A percentile compares a stretch with the other conserved stretches of the same genome.
These are phyloP conservation scores for Orobanche coerulescens DNA, from an alignment of 257 asterid genomes.

Conservation along the genomic window DNA sequence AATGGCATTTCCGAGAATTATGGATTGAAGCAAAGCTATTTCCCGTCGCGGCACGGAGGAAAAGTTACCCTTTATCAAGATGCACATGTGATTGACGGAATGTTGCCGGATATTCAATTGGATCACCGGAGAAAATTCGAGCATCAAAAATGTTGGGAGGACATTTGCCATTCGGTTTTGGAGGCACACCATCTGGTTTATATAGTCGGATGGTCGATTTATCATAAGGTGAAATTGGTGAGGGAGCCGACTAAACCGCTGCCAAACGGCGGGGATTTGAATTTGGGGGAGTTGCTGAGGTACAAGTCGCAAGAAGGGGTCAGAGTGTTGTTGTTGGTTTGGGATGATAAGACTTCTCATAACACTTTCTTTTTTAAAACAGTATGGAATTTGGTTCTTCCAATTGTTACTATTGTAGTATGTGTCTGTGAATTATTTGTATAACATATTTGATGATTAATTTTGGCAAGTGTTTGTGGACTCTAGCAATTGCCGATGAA, in stretches of 20 bases:
- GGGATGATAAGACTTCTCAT: slow-evolving; percentile 98
- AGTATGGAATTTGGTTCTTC: slow-evolving; percentile 31
- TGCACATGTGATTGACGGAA: slow-evolving; percentile 62
- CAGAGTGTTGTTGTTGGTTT: slow-evolving; percentile 82
- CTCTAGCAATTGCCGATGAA: neutral
- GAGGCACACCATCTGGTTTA: slow-evolving; percentile 78
- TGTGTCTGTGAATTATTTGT: neutral
- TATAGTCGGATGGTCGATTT: slow-evolving; percentile 70
- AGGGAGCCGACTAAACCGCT: slow-evolving; percentile 66
- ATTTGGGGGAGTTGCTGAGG: slow-evolving; percentile 72
- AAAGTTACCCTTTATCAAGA: slow-evolving; percentile 64
- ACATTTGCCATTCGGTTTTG: slow-evolving; percentile 62
- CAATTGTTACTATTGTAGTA: slow-evolving; percentile 6
- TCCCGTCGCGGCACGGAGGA: slow-evolving; percentile 73
- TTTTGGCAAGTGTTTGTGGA: neutral
- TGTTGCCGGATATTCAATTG: slow-evolving; percentile 52
- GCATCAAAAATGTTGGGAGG: slow-evolving; percentile 73
- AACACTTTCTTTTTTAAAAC: slow-evolving; percentile 68
- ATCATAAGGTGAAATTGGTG: slow-evolving; percentile 59
- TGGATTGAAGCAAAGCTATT: slow-evolving; percentile 58
- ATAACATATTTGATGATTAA: neutral
- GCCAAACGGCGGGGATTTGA: slow-evolving; percentile 83
- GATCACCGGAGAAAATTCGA: slow-evolving; percentile 32
- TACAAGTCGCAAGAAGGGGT: slow-evolving; percentile 96
- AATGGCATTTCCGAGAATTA: slow-evolving; percentile 39